These are phyloP conservation scores for Solanum neorickii DNA, from an alignment of 257 asterid genomes.

Conservation along the genomic window DNA sequence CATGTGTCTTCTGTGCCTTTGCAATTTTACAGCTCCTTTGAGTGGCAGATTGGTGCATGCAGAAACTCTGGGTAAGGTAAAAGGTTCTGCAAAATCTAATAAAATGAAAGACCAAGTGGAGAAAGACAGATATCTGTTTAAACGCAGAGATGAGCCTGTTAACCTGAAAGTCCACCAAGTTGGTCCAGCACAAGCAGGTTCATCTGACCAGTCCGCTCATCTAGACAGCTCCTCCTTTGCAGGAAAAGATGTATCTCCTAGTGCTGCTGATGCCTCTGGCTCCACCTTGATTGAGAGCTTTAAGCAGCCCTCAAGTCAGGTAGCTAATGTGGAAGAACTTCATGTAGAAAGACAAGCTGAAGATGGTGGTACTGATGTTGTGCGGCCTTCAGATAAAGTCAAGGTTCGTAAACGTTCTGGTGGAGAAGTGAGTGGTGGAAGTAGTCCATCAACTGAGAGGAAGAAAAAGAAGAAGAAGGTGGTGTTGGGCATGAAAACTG, in stretches of 20 bases:
- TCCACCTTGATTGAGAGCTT: conserved; percentile 21
- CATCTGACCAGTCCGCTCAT: conserved; percentile 14
- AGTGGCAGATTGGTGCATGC: conserved; percentile 35
- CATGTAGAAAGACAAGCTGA: background rate
- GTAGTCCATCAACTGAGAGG: conserved; percentile 18
- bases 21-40: conserved; percentile 24
- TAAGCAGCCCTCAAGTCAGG: conserved; percentile 21
- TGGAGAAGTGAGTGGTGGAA: conserved; percentile 32
- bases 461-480: conserved; percentile 53
- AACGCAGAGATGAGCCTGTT: conserved; percentile 58
- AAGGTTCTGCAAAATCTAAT: conserved; percentile 14
- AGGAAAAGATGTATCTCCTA: conserved; percentile 8
- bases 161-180: conserved; percentile 33
- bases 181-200: conserved; percentile 20
- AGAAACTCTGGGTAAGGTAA: conserved; percentile 32
- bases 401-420: conserved; percentile 40
- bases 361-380: conserved; percentile 6
- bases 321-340: conserved; percentile 12
- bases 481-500: conserved; percentile 9
- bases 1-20: background rate
- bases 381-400: conserved; percentile 20
- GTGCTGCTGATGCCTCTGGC: conserved; percentile 10
- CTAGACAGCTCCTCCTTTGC: conserved; percentile 26
- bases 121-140: conserved; percentile 23
- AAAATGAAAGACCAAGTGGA: conserved; percentile 18